These are phyloP conservation scores for Brassica cretica DNA, from an alignment of 345 rosid genomes.

Conservation along the genomic window DNA sequence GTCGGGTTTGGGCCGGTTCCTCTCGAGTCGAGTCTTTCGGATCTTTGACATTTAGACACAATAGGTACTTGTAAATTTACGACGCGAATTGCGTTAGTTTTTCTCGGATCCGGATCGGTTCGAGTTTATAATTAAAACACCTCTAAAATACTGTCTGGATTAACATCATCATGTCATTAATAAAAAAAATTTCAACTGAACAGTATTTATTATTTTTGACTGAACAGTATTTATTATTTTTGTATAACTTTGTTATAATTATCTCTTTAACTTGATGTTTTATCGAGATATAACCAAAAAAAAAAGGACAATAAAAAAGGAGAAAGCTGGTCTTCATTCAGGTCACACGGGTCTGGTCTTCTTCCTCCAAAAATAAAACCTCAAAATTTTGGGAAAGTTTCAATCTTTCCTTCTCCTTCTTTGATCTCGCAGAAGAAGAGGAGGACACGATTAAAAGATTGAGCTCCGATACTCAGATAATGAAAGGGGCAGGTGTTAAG, in stretches of 20 bases:
- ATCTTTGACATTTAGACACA: too few species aligned
- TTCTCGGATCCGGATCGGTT: too few species aligned
- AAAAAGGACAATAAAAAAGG: background rate
- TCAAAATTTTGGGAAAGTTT: conserved; percentile 29
- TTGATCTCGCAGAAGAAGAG: conserved; percentile 1
- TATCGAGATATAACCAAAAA: background rate
- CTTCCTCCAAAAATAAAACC: conserved; percentile 20
- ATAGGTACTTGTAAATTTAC: too few species aligned
- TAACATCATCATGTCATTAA: background rate
- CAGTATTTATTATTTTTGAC: background rate
- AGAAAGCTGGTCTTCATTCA: conserved; percentile 14
- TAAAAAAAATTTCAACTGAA: background rate
- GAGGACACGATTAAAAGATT: conserved; percentile 13
- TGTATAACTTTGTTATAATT: background rate
- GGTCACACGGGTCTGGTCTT: conserved; percentile 31
- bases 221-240: background rate
- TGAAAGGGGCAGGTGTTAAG: conserved; percentile 36
- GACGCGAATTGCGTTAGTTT: too few species aligned
- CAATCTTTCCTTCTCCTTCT: conserved; percentile 19
- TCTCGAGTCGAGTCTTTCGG: too few species aligned
- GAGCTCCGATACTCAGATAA: conserved; percentile 10
- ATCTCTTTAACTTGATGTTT: background rate
- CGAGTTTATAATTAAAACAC: too few species aligned
- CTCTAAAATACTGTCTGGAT: background rate
- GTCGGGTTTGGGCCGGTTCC: too few species aligned